phyloP scores from a whole-genome alignment of 352 stramenopile species.

The Pythium insidiosum region DNA sequence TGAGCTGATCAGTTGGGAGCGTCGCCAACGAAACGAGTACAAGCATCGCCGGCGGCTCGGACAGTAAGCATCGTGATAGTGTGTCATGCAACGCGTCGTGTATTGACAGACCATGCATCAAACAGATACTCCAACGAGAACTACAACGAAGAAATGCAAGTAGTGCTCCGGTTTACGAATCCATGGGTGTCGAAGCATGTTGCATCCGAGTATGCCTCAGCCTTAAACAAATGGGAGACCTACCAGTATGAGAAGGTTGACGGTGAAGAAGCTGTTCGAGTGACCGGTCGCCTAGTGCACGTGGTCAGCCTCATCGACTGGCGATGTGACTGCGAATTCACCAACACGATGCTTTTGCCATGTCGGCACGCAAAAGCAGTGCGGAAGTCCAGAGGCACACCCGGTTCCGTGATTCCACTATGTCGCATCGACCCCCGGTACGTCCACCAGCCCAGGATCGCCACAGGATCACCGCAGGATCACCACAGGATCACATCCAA shows the following conservation, averaged over 20 bases:
- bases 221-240: background rate
- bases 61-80: too few relatives aligned
- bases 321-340: slow-evolving; percentile 12
- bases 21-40: too few relatives aligned
- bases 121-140: slow-evolving; percentile 5
- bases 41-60: too few relatives aligned
- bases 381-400: too few relatives aligned
- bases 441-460: too few relatives aligned
- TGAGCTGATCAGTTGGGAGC: too few relatives aligned
- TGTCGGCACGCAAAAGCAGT: slow-evolving; percentile 16
- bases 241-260: too few relatives aligned
- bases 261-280: background rate
- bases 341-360: slow-evolving; percentile 6
- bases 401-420: too few relatives aligned
- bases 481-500: too few relatives aligned
- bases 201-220: slow-evolving; percentile 5
- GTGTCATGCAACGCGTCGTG: background rate
- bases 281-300: too few relatives aligned
- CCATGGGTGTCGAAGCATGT: slow-evolving; percentile 15
- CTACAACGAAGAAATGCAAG: slow-evolving; percentile 16
- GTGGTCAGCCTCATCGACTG: background rate
- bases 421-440: too few relatives aligned
- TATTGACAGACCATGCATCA: slow-evolving; percentile 1
- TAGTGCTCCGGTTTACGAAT: slow-evolving; percentile 10
- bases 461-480: too few relatives aligned